These are phyloP conservation scores for Tulasnella sp. DNA, from an alignment of 768 basidiomycete species.

Conservation along the genomic window DNA sequence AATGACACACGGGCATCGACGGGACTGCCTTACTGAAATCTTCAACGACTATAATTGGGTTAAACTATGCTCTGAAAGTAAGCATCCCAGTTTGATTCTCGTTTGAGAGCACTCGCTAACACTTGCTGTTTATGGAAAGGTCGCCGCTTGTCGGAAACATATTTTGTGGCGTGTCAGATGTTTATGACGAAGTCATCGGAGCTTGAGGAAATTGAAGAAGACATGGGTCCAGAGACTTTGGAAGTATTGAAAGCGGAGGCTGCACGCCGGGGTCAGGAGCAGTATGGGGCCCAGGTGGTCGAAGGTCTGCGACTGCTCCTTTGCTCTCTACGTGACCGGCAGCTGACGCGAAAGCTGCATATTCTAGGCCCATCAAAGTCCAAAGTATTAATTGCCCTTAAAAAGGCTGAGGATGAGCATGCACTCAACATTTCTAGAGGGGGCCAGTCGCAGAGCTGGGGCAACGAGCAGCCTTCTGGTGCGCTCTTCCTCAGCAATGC, in stretches of 20 bases:
- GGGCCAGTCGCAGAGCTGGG: background rate
- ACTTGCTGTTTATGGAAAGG: background rate
- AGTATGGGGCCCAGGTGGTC: background rate
- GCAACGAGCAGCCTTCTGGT: background rate
- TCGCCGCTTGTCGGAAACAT: background rate
- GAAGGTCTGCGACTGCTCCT: background rate
- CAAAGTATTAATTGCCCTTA: background rate
- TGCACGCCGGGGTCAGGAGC: background rate
- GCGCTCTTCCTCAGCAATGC: background rate
- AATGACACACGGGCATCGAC: background rate
- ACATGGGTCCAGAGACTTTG: background rate
- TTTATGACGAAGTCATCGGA: background rate
- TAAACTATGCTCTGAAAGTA: background rate
- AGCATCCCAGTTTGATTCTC: too few relatives aligned
- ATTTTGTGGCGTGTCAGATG: background rate
- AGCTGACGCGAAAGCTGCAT: too few relatives aligned
- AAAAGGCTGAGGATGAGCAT: background rate
- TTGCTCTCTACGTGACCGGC: too few relatives aligned
- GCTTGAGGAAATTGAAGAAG: background rate
- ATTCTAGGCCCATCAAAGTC: background rate
- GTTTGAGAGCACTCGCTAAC: too few relatives aligned
- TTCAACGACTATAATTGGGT: background rate
- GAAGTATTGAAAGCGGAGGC: background rate
- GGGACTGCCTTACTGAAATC: background rate
- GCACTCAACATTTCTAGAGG: background rate